These are phyloP conservation scores for Kwoniella sp. DNA, from an alignment of 768 basidiomycete species.

Conservation along the genomic window DNA sequence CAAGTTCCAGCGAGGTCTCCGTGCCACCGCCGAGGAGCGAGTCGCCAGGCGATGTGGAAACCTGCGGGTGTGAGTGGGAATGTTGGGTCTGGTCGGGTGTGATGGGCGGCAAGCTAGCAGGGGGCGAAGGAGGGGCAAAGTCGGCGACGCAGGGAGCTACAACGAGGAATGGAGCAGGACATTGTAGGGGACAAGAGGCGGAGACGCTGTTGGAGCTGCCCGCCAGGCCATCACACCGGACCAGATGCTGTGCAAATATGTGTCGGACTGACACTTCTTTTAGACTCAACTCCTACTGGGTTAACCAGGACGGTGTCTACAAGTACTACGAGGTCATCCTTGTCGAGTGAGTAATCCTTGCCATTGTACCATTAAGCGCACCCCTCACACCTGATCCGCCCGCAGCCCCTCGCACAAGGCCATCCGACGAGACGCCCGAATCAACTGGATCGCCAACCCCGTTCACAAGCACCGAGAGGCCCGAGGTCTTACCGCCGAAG, in stretches of 20 bases:
- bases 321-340: constrained; percentile 99
- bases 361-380: background rate
- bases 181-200: background rate
- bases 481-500: constrained; percentile 92
- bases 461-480: constrained; percentile 98
- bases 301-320: constrained; percentile 98
- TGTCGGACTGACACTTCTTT: constrained; percentile 3
- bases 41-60: constrained; percentile 95
- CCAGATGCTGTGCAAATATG: background rate
- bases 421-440: constrained; percentile 92
- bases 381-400: background rate
- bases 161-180: background rate
- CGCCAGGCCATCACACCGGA: background rate
- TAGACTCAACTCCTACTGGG: constrained; percentile 76
- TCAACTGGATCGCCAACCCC: constrained; percentile 98
- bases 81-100: too few species aligned
- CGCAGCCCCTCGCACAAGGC: constrained; percentile 51
- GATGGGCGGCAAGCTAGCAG: too few species aligned
- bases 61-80: constrained; percentile 63
- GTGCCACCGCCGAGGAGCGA: constrained; percentile 94
- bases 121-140: background rate
- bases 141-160: background rate
- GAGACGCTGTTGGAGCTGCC: background rate
- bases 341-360: constrained; percentile 69
- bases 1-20: constrained; percentile 91